These are phyloP conservation scores for Physaria fendleri DNA, from an alignment of 345 rosid species.

Conservation along the genomic window DNA sequence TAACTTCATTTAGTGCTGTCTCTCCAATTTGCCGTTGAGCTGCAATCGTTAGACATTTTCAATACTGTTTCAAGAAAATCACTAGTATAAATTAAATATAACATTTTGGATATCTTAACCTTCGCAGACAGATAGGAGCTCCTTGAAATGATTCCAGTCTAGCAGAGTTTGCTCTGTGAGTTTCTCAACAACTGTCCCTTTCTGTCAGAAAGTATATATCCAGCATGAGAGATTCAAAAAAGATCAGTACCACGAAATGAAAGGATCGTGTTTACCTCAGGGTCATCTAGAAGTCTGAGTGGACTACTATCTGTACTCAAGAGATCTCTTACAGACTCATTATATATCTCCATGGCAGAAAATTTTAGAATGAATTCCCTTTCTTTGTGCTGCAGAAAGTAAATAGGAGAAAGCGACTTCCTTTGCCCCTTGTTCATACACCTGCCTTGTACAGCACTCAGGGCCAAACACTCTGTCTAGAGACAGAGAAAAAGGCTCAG, in stretches of 20 bases:
- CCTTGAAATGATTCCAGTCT: conserved; percentile 75
- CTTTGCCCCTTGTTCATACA: conserved; percentile 72
- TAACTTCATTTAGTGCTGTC: conserved; percentile 79
- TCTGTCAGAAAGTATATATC: conserved; percentile 38
- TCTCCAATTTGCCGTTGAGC: conserved; percentile 93
- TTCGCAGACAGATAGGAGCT: conserved; percentile 64
- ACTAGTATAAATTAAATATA: conserved; percentile 17
- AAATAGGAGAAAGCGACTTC: conserved; percentile 59
- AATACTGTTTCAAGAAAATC: neutral
- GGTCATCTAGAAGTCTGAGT: conserved; percentile 86
- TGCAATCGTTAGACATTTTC: conserved; percentile 26
- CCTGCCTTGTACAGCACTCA: conserved; percentile 60
- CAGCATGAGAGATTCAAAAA: conserved; percentile 5
- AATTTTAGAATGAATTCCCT: conserved; percentile 69
- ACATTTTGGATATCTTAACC: conserved; percentile 36
- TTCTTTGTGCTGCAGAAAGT: conserved; percentile 57
- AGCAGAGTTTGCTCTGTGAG: conserved; percentile 67
- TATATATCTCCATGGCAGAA: conserved; percentile 93
- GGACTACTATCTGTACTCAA: conserved; percentile 59
- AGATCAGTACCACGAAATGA: neutral
- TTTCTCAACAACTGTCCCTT: conserved; percentile 83
- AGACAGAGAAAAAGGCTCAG: conserved; percentile 28
- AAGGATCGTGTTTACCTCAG: conserved; percentile 57
- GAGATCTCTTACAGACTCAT: conserved; percentile 88
- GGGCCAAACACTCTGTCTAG: conserved; percentile 68